phyloP scores from a whole-genome alignment of 768 basidiomycete genomes.

The Baorangia bicolor region DNA sequence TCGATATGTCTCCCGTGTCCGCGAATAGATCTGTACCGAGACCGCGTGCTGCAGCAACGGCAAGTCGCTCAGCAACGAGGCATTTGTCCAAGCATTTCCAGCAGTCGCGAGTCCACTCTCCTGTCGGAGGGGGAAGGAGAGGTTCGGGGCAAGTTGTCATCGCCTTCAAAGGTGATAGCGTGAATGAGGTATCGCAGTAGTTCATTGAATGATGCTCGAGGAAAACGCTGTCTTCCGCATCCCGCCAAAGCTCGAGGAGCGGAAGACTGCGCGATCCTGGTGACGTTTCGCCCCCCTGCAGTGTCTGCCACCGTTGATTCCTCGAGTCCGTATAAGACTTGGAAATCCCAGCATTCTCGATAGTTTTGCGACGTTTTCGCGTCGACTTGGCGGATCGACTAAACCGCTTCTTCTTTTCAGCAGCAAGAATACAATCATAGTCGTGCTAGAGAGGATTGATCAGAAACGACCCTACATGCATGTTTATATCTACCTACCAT shows the following conservation, averaged over 20 bases:
- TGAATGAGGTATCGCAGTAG: slow-evolving; percentile 13
- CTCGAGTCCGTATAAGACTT: slow-evolving; percentile 22
- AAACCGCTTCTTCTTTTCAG: slow-evolving; percentile 27
- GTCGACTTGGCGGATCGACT: slow-evolving; percentile 34
- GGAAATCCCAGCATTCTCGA: slow-evolving; percentile 30
- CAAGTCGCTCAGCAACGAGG: slow-evolving; percentile 68
- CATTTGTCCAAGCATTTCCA: slow-evolving; percentile 82
- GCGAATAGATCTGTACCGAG: slow-evolving; percentile 41
- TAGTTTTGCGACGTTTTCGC: slow-evolving; percentile 39
- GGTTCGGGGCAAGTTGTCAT: background rate
- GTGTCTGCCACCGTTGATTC: slow-evolving; percentile 12
- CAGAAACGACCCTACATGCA: background rate
- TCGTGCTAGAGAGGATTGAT: slow-evolving; percentile 56
- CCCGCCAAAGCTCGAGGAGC: slow-evolving; percentile 28
- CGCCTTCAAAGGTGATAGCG: slow-evolving; percentile 18
- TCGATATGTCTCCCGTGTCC: slow-evolving; percentile 49
- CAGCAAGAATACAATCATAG: slow-evolving; percentile 68
- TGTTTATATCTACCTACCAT: slow-evolving; percentile 49
- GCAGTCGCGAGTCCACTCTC: slow-evolving; percentile 68
- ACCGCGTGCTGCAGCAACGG: slow-evolving; percentile 37
- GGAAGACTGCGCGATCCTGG: slow-evolving; percentile 35
- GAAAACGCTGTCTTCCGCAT: slow-evolving; percentile 31
- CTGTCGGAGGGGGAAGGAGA: slow-evolving; percentile 3
- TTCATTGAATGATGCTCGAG: slow-evolving; percentile 26
- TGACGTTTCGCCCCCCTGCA: slow-evolving; percentile 15